phyloP scores from a whole-genome alignment of 2,329 filamentous ascomycete species.

The Hymenoscyphus infarciens region DNA sequence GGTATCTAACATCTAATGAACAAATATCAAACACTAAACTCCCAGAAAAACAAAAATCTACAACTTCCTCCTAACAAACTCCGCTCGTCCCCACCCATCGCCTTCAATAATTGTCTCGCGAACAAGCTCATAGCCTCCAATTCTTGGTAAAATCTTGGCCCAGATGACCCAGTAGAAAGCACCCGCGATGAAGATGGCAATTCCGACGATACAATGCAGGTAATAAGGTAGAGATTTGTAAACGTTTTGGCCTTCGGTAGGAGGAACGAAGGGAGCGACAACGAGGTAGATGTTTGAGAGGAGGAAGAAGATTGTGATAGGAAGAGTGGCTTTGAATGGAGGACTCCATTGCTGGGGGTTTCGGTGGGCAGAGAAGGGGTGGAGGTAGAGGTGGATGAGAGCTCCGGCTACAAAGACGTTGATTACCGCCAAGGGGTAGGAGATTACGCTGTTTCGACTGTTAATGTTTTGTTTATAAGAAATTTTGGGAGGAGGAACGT shows the following conservation, averaged over 20 bases:
- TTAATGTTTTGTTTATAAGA: neutral
- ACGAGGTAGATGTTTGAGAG: conserved; percentile 60
- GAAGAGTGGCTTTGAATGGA: conserved; percentile 51
- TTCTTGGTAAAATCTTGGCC: conserved; percentile 48
- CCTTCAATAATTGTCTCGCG: conserved; percentile 52
- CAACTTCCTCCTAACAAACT: conserved; percentile 40
- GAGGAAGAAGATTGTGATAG: conserved; percentile 56
- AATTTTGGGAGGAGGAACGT: conserved; percentile 25
- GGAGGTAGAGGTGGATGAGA: conserved; percentile 51
- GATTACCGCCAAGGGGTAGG: conserved; percentile 58
- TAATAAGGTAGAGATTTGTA: conserved; percentile 54
- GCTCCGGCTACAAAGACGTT: conserved; percentile 53
- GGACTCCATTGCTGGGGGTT: conserved; percentile 51
- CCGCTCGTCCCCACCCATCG: conserved; percentile 60
- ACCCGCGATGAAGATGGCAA: conserved; percentile 50
- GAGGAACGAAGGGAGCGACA: conserved; percentile 55
- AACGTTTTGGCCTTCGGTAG: conserved; percentile 48
- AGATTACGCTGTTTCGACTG: conserved; percentile 49
- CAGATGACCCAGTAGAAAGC: conserved; percentile 55
- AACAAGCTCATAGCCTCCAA: conserved; percentile 54
- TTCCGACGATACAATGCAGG: conserved; percentile 55
- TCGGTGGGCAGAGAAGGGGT: conserved; percentile 45
- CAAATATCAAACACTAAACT: neutral
- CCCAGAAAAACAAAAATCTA: neutral
- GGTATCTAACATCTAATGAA: neutral